Percentiles rank a stretch among this genome's conserved stretches.
These are phyloP conservation scores for Stachybotrys chartarum DNA, from an alignment of 2,329 filamentous ascomycete genomes.

Conservation along the genomic window DNA sequence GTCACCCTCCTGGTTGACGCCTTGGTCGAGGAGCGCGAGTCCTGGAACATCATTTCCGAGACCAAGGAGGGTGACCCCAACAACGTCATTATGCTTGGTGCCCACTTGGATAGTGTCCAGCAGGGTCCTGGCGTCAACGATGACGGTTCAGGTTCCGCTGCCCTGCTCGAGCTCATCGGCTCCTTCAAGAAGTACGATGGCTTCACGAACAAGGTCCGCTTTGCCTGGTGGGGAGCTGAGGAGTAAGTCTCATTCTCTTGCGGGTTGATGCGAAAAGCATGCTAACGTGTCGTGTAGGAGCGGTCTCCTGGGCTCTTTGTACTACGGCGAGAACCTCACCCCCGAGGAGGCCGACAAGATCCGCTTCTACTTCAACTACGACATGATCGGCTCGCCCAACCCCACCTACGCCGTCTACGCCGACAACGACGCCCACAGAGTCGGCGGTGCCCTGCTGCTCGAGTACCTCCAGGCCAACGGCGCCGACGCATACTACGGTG, in stretches of 20 bases:
- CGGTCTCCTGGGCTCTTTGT: slow-evolving; percentile 34
- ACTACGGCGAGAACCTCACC: slow-evolving; percentile 29
- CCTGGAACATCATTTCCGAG: slow-evolving; percentile 34
- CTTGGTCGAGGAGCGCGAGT: slow-evolving; percentile 24
- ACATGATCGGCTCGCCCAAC: slow-evolving; percentile 53
- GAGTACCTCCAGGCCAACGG: slow-evolving; percentile 28
- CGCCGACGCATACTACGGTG: slow-evolving; percentile 16
- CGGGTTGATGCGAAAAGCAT: not conserved
- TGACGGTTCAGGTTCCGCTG: slow-evolving; percentile 28
- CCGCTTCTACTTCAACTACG: slow-evolving; percentile 62
- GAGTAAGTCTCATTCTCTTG: slow-evolving; percentile 17
- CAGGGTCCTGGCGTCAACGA: slow-evolving; percentile 33
- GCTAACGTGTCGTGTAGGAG: slow-evolving; percentile 6
- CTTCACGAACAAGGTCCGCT: slow-evolving; percentile 34
- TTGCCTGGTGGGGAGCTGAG: slow-evolving; percentile 36
- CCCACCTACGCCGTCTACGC: slow-evolving; percentile 32
- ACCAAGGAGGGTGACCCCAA: slow-evolving; percentile 34
- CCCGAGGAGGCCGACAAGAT: slow-evolving; percentile 43
- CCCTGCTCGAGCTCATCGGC: slow-evolving; percentile 29
- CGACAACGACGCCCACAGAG: slow-evolving; percentile 28
- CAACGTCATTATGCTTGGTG: slow-evolving; percentile 34
- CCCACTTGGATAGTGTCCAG: slow-evolving; percentile 32
- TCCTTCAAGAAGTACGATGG: slow-evolving; percentile 30
- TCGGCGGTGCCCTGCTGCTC: slow-evolving; percentile 24
- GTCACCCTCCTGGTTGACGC: slow-evolving; percentile 30